Percentiles rank a stretch among this genome's conserved stretches.
phyloP scores from a whole-genome alignment of 73 alveolate genomes.

The Tetrahymena malaccensis region DNA sequence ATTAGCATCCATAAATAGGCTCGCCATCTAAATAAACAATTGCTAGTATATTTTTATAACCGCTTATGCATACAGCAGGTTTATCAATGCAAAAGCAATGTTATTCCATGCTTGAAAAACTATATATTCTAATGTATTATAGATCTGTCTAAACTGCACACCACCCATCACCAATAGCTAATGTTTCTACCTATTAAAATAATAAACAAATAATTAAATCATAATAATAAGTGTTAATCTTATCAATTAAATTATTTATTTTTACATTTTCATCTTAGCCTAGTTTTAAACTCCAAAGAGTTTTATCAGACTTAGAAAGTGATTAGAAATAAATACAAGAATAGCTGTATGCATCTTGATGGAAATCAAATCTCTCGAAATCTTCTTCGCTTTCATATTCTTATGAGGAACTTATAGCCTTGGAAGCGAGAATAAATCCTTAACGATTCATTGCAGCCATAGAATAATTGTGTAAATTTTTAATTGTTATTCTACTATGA shows the following conservation, averaged over 20 bases:
- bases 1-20: constrained; percentile 5
- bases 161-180: constrained; percentile 36
- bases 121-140: constrained; percentile 2
- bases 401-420: background rate
- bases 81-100: background rate
- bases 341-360: background rate
- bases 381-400: background rate
- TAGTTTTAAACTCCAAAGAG: background rate
- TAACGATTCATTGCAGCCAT: background rate
- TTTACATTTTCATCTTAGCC: background rate
- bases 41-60: constrained; percentile 8
- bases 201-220: background rate
- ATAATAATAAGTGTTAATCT: too few species aligned
- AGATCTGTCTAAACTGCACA: constrained; percentile 32
- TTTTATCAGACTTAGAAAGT: background rate
- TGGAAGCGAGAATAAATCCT: background rate
- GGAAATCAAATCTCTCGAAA: background rate
- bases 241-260: too few species aligned
- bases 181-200: background rate
- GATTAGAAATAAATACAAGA: background rate
- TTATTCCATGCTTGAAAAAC: constrained; percentile 12
- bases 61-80: constrained; percentile 19
- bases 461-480: background rate
- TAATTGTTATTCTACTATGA: background rate
- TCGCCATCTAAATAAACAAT: constrained; percentile 13